A percentile compares a stretch with the other conserved stretches of the same genome.
Conservation (phyloP, 345 rosid species). For the Ricinus communis region DNA sequence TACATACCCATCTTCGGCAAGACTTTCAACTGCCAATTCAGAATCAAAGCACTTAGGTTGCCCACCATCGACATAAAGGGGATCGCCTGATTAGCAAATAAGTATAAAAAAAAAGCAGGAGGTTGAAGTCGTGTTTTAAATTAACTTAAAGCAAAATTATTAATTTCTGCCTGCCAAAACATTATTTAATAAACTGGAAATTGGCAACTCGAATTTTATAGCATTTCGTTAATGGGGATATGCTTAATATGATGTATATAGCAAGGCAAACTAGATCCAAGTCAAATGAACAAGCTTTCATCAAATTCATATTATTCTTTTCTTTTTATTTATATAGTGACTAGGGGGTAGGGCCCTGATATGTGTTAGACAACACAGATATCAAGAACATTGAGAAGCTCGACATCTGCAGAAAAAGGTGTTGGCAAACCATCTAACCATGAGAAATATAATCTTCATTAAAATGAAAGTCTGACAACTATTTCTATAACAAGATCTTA, state of each 20-base stretch:
- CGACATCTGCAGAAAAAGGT: background rate
- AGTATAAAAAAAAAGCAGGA: background rate
- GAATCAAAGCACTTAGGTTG: constrained; percentile 54
- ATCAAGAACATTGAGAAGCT: background rate
- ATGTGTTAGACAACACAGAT: background rate
- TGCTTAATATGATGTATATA: background rate
- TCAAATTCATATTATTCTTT: background rate
- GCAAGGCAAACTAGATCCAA: background rate
- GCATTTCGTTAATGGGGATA: background rate
- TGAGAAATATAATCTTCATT: background rate
- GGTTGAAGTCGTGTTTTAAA: background rate
- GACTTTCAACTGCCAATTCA: constrained; percentile 46
- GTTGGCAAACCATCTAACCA: background rate
- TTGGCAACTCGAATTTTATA: background rate
- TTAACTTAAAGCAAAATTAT: background rate
- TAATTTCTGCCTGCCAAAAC: background rate
- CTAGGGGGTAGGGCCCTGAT: background rate
- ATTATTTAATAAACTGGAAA: background rate
- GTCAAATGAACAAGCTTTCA: background rate
- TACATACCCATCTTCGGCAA: constrained; percentile 72
- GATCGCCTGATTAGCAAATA: constrained; percentile 57
- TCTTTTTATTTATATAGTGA: background rate
- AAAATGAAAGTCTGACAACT: background rate
- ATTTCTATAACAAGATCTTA: background rate
- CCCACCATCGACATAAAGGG: constrained; percentile 69